phyloP scores from a whole-genome alignment of 129 eudicot species.

The Smallanthus sonchifolius region DNA sequence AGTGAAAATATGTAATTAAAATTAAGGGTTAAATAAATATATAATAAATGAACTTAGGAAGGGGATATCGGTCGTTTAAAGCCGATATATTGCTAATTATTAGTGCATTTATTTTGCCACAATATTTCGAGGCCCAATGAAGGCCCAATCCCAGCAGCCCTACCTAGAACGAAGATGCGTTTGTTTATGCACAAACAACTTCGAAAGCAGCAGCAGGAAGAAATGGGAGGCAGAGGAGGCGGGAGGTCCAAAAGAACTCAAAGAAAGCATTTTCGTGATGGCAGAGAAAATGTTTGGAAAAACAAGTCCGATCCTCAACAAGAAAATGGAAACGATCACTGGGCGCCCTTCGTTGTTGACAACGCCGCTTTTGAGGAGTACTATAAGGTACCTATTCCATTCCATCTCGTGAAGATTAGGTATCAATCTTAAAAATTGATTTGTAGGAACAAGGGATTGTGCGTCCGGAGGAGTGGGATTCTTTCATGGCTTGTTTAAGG shows the following conservation, averaged over 20 bases:
- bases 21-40: no score
- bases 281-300: constrained; percentile 89
- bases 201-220: background rate
- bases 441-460: constrained; percentile 88
- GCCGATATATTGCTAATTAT: no score
- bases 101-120: no score
- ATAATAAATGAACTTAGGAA: no score
- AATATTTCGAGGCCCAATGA: no score
- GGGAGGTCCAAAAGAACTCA: constrained; percentile 93
- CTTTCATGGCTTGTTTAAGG: constrained; percentile 53
- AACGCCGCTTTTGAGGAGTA: constrained; percentile 73
- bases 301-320: constrained; percentile 48
- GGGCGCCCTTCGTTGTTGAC: constrained; percentile 74
- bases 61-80: no score
- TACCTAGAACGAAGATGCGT: no score
- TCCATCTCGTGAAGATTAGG: background rate
- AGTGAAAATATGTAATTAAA: no score
- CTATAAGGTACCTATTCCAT: constrained; percentile 50
- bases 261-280: constrained; percentile 81
- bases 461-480: constrained; percentile 79
- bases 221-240: constrained; percentile 67
- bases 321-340: constrained; percentile 23
- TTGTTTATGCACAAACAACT: background rate
- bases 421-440: background rate
- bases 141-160: no score